Conservation (phyloP, 306 rosid species). For the Acacia crassicarpa region DNA sequence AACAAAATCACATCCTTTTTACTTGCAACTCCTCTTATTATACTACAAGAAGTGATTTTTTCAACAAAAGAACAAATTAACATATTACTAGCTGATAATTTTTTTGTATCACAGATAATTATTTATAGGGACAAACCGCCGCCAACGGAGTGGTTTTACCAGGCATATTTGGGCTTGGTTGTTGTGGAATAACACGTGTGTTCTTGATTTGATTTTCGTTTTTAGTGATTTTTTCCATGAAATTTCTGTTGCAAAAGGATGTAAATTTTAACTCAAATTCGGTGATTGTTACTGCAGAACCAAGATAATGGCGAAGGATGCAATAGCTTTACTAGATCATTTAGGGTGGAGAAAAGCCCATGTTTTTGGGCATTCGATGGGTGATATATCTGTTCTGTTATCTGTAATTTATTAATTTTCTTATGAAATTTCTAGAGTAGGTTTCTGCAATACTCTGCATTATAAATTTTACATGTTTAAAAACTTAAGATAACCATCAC, state of each 20-base stretch:
- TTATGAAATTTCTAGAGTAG: background rate
- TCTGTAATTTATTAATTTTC: background rate
- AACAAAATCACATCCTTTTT: background rate
- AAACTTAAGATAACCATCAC: background rate
- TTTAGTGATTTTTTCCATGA: background rate
- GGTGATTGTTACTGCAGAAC: slow-evolving; percentile 67
- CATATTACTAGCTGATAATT: background rate
- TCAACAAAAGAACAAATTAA: too few species aligned
- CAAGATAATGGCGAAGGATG: slow-evolving; percentile 84
- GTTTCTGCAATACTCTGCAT: background rate
- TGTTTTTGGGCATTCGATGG: slow-evolving; percentile 97
- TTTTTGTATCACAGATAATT: background rate
- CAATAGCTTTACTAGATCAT: slow-evolving; percentile 79
- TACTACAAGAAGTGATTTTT: too few species aligned
- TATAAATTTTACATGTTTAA: background rate
- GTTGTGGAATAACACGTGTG: background rate
- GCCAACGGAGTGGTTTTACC: background rate
- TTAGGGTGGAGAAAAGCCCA: slow-evolving; percentile 92
- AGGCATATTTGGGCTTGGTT: background rate
- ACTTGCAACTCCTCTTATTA: too few species aligned
- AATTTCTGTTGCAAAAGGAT: background rate
- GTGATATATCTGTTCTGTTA: slow-evolving; percentile 38
- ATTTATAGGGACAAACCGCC: background rate
- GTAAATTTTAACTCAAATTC: background rate
- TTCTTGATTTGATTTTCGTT: background rate